phyloP scores from a whole-genome alignment of 495 filamentous ascomycete genomes.

The Neurospora sp. region DNA sequence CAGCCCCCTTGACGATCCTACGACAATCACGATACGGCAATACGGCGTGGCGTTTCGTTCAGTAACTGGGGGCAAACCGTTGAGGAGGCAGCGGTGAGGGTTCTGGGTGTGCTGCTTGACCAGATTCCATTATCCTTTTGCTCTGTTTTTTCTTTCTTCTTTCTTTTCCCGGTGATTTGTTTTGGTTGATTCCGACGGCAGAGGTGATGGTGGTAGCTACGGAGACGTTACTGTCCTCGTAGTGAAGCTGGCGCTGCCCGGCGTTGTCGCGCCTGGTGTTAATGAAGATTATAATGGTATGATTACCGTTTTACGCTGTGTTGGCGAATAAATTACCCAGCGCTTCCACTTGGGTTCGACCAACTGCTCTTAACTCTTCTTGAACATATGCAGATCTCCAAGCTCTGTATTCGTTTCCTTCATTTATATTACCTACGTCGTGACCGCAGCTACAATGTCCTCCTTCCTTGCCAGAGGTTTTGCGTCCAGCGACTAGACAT shows the following conservation, averaged over 20 bases:
- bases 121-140: not conserved
- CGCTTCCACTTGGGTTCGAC: not conserved
- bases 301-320: not conserved
- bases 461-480: not conserved
- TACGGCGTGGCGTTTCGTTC: not conserved
- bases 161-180: not conserved
- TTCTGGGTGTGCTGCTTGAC: not conserved
- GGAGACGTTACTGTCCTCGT: not conserved
- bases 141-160: too few relatives aligned
- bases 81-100: not conserved
- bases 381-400: not conserved
- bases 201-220: not conserved
- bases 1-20: not conserved
- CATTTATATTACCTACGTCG: not conserved
- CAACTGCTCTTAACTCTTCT: not conserved
- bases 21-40: not conserved
- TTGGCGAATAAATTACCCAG: not conserved
- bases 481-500: slow-evolving; percentile 34
- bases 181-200: not conserved
- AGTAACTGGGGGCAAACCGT: not conserved
- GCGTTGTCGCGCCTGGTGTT: not conserved
- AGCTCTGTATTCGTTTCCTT: not conserved
- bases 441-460: not conserved
- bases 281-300: not conserved
- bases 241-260: not conserved